Conservation (phyloP, 2,329 filamentous ascomycete genomes). For the Atkinsonella texensis region DNA sequence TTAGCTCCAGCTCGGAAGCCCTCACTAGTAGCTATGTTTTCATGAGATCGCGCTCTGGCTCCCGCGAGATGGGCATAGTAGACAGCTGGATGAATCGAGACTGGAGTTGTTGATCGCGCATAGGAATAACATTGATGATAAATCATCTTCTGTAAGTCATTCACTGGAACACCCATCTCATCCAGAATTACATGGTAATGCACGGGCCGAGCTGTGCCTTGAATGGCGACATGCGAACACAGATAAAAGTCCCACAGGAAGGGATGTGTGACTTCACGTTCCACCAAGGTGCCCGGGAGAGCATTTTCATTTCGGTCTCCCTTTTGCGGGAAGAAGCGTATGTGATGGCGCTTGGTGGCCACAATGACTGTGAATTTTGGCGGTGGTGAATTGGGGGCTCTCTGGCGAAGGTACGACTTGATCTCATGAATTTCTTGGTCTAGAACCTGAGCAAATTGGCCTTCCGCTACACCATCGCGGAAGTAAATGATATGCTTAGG, state of each 20-base stretch:
- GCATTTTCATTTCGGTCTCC: slow-evolving; percentile 73
- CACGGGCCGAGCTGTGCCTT: slow-evolving; percentile 85
- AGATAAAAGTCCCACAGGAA: slow-evolving; percentile 81
- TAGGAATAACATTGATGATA: slow-evolving; percentile 96
- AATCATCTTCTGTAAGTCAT: slow-evolving; percentile 73
- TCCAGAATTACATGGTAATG: slow-evolving; percentile 87
- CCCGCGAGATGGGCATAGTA: slow-evolving; percentile 94
- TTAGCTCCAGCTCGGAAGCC: slow-evolving; percentile 32
- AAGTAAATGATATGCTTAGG: slow-evolving; percentile 81
- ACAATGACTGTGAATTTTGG: slow-evolving; percentile 76
- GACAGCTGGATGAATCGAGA: slow-evolving; percentile 77
- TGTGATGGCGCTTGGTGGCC: slow-evolving; percentile 87
- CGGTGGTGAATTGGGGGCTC: slow-evolving; percentile 20
- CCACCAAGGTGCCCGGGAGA: slow-evolving; percentile 75
- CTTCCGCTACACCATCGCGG: slow-evolving; percentile 83
- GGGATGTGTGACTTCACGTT: slow-evolving; percentile 80
- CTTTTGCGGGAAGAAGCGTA: slow-evolving; percentile 73
- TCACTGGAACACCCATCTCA: slow-evolving; percentile 55
- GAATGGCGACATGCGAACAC: slow-evolving; percentile 59
- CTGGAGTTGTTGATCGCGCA: slow-evolving; percentile 79
- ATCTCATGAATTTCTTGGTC: slow-evolving; percentile 66
- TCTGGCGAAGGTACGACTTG: slow-evolving; percentile 42
- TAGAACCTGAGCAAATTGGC: slow-evolving; percentile 71
- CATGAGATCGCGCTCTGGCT: slow-evolving; percentile 66
- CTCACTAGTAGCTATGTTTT: slow-evolving; percentile 35